Conservation (phyloP, 257 asterid genomes). For the Nicotiana otophora region DNA sequence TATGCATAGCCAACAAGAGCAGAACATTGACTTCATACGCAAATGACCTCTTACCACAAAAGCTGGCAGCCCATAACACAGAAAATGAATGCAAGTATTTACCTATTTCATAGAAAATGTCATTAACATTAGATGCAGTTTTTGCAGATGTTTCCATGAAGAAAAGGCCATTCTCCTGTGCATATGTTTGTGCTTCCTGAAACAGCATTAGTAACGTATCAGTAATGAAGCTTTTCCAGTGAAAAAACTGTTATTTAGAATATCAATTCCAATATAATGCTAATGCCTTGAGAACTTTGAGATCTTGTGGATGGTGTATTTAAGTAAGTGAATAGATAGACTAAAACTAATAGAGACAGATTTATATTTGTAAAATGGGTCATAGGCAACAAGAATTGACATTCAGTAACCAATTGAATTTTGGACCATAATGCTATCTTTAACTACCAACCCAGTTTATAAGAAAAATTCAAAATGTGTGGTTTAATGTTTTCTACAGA, state of each 20-base stretch:
- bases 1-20: neutral
- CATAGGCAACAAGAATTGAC: neutral
- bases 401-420: neutral
- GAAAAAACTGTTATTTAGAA: neutral
- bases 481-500: neutral
- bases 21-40: neutral
- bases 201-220: slow-evolving; percentile 11
- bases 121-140: slow-evolving; percentile 60
- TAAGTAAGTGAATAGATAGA: neutral
- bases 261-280: neutral
- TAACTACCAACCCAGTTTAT: neutral
- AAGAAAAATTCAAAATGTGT: neutral
- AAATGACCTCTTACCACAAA: neutral
- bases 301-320: neutral
- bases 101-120: slow-evolving; percentile 48
- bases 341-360: neutral
- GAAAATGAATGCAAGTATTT: slow-evolving; percentile 2
- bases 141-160: slow-evolving; percentile 74
- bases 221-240: slow-evolving; percentile 2
- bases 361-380: neutral
- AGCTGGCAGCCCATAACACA: neutral
- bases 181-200: slow-evolving; percentile 66
- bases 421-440: neutral
- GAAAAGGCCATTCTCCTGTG: slow-evolving; percentile 64
- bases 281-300: neutral